Evolutionary conservation across 2,329 filamentous ascomycete genomes (phyloP).

Genomic region (Aspergillus thermomutatus): DNA sequence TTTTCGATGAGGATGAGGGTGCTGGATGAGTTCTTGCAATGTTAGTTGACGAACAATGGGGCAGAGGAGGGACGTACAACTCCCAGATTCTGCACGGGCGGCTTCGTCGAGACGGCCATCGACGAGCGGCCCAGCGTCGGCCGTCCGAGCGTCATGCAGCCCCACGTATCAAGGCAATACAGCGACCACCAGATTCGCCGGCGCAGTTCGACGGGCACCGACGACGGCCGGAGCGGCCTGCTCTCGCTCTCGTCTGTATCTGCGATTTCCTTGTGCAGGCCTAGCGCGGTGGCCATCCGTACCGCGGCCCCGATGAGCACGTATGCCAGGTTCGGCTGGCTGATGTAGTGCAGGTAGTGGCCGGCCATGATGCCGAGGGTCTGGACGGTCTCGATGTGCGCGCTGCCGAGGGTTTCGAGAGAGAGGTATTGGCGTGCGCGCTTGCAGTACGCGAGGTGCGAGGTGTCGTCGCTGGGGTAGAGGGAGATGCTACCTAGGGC

Average conservation of each 20-base stretch:
- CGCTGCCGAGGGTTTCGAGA: constrained; percentile 63
- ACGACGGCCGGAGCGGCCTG: constrained; percentile 37
- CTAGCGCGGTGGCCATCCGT: constrained; percentile 67
- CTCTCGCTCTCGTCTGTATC: constrained; percentile 26
- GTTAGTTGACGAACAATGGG: constrained; percentile 15
- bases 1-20: constrained; percentile 69
- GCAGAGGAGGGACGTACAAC: neutral
- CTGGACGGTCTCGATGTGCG: constrained; percentile 68
- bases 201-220: constrained; percentile 55
- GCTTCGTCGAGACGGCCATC: constrained; percentile 60
- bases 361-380: constrained; percentile 67
- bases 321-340: constrained; percentile 71
- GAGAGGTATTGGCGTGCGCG: constrained; percentile 62
- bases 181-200: constrained; percentile 69
- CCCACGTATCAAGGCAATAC: constrained; percentile 69
- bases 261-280: constrained; percentile 62
- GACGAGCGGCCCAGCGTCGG: constrained; percentile 66
- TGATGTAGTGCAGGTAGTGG: constrained; percentile 72
- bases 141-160: constrained; percentile 64
- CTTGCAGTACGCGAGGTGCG: constrained; percentile 65
- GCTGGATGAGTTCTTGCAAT: constrained; percentile 52
- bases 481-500: constrained; percentile 68
- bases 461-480: constrained; percentile 57
- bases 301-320: constrained; percentile 67
- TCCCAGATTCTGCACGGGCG: constrained; percentile 39